A percentile compares a stretch with the other conserved stretches of the same genome.
These are phyloP conservation scores for Paraleonurus japonicus DNA, from an alignment of 257 asterid genomes.

Conservation along the genomic window DNA sequence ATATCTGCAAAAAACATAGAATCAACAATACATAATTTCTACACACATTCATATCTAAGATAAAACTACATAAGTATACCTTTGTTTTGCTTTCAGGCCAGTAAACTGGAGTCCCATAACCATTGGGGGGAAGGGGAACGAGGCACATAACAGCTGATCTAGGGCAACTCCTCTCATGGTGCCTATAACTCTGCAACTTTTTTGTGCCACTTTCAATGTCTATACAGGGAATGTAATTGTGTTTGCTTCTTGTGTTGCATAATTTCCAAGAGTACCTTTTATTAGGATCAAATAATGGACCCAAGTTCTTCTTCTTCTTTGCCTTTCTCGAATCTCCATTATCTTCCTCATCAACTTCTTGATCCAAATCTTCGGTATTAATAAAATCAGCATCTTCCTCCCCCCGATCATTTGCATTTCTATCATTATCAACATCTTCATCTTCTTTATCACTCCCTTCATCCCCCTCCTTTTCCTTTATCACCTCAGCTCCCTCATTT, in stretches of 20 bases:
- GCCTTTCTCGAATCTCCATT: slow-evolving; percentile 45
- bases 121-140: slow-evolving; percentile 82
- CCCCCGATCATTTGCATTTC: slow-evolving; percentile 30
- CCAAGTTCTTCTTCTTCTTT: slow-evolving; percentile 44
- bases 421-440: slow-evolving; percentile 40
- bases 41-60: slow-evolving; percentile 12
- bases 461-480: slow-evolving; percentile 34
- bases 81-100: slow-evolving; percentile 93
- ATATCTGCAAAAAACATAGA: slow-evolving; percentile 48
- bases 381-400: slow-evolving; percentile 46
- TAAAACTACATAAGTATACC: slow-evolving; percentile 39
- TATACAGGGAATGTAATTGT: slow-evolving; percentile 90
- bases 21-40: slow-evolving; percentile 19
- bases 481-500: slow-evolving; percentile 58
- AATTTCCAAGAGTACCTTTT: slow-evolving; percentile 67
- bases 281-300: slow-evolving; percentile 73
- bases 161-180: slow-evolving; percentile 92
- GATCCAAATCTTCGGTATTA: slow-evolving; percentile 44
- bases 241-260: slow-evolving; percentile 84
- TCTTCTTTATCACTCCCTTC: slow-evolving; percentile 36
- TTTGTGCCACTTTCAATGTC: slow-evolving; percentile 61
- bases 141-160: slow-evolving; percentile 70
- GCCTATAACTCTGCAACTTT: slow-evolving; percentile 64
- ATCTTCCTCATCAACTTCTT: slow-evolving; percentile 50
- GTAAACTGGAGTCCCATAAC: slow-evolving; percentile 57